Evolutionary conservation across 768 basidiomycete species (phyloP).

Genomic region (Trametes maxima): DNA sequence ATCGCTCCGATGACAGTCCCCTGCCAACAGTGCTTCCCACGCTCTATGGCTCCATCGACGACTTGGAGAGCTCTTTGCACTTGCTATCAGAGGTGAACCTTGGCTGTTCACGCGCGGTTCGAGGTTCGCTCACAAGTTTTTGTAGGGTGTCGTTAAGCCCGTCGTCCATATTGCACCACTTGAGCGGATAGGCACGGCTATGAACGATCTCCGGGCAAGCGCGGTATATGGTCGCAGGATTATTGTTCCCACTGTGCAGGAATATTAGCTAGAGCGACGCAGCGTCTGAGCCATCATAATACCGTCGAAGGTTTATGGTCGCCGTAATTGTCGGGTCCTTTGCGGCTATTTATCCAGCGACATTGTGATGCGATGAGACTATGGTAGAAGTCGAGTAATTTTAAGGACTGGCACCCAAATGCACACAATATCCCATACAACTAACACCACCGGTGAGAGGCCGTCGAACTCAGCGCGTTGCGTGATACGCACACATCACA

Average conservation of each 20-base stretch:
- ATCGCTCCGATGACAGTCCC: background rate
- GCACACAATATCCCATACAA: too few relatives aligned
- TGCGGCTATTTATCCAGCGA: too few relatives aligned
- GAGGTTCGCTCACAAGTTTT: background rate
- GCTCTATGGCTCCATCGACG: constrained; percentile 9
- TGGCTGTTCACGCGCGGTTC: background rate
- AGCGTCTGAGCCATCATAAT: too few relatives aligned
- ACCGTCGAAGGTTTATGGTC: too few relatives aligned
- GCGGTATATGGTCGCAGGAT: constrained; percentile 2
- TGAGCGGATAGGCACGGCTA: background rate
- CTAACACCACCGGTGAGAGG: too few relatives aligned
- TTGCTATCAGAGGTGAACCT: constrained; percentile 1
- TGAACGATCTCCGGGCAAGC: constrained; percentile 9
- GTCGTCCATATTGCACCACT: background rate
- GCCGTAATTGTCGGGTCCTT: too few relatives aligned
- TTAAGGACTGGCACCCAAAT: too few relatives aligned
- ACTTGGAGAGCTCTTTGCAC: background rate
- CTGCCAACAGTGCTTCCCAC: background rate
- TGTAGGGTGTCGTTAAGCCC: constrained; percentile 6
- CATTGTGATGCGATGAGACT: too few relatives aligned
- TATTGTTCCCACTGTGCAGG: background rate
- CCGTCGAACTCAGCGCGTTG: too few relatives aligned
- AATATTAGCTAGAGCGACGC: too few relatives aligned
- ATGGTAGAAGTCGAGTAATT: too few relatives aligned
- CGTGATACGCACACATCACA: too few relatives aligned